A percentile compares a stretch with the other conserved stretches of the same genome.
These are phyloP conservation scores for Myriosclerotinia duriaeana DNA, from an alignment of 2,329 filamentous ascomycete species.

Conservation along the genomic window DNA sequence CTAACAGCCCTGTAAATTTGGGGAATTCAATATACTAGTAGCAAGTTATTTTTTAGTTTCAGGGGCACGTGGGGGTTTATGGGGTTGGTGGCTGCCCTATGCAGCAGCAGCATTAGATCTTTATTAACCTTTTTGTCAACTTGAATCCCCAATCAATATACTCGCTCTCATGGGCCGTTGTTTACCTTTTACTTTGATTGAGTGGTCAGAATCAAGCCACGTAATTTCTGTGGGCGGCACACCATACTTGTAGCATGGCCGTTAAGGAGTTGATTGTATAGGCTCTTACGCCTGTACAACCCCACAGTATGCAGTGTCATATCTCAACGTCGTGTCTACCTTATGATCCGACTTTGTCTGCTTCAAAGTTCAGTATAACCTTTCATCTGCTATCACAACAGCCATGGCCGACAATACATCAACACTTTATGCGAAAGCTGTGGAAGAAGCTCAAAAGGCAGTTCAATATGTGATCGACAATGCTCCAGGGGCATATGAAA, in stretches of 20 bases:
- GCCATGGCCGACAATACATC: constrained; percentile 11
- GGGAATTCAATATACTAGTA: no score
- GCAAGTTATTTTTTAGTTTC: no score
- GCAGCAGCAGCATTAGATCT: no score
- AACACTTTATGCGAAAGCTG: neutral
- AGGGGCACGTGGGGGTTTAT: no score
- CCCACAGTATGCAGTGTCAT: constrained; percentile 9
- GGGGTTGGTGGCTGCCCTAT: no score
- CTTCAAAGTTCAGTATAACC: neutral
- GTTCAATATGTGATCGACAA: neutral
- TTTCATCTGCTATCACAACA: neutral
- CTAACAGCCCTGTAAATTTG: no score
- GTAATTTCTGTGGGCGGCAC: neutral
- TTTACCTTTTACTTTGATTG: neutral
- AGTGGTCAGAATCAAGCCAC: constrained; percentile 9
- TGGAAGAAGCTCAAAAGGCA: constrained; percentile 17
- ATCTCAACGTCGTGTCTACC: neutral
- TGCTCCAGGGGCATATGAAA: constrained; percentile 18
- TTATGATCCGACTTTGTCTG: neutral
- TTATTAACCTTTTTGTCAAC: no score
- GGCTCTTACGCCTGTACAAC: neutral
- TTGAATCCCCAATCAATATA: neutral
- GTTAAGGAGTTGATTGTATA: no score
- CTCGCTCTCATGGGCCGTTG: no score
- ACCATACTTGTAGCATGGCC: neutral